Conservation (phyloP, 495 filamentous ascomycete species). For the Amorphotheca resinae region DNA sequence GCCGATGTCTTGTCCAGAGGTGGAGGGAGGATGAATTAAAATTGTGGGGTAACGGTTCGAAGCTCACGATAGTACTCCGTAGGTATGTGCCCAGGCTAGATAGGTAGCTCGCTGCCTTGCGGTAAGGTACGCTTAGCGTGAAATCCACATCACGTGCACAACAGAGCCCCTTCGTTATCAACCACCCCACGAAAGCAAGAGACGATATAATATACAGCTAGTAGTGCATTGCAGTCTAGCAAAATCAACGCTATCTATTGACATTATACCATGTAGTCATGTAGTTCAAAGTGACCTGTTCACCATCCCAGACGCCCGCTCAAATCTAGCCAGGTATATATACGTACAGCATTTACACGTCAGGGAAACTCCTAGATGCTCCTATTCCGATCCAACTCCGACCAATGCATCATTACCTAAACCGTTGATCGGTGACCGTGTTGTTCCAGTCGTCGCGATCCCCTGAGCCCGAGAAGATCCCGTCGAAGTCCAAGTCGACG, state of each 20-base stretch:
- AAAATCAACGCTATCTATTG: neutral
- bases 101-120: neutral
- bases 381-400: neutral
- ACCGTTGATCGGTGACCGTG: neutral
- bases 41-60: conserved; percentile 1
- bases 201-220: too few species aligned
- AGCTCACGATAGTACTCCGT: neutral
- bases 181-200: too few species aligned
- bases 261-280: neutral
- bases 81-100: neutral
- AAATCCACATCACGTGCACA: too few species aligned
- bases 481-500: conserved; percentile 15
- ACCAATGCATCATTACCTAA: conserved; percentile 2
- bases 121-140: too few species aligned
- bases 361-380: neutral
- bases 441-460: conserved; percentile 16
- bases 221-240: too few species aligned
- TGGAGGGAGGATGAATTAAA: neutral
- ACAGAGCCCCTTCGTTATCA: too few species aligned
- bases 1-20: neutral
- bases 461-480: conserved; percentile 12
- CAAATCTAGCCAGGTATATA: neutral
- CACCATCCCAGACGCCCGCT: neutral
- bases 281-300: neutral
- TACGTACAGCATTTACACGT: neutral